These are phyloP conservation scores for Beauveria sp. DNA, from an alignment of 2,329 filamentous ascomycete genomes.

Conservation along the genomic window DNA sequence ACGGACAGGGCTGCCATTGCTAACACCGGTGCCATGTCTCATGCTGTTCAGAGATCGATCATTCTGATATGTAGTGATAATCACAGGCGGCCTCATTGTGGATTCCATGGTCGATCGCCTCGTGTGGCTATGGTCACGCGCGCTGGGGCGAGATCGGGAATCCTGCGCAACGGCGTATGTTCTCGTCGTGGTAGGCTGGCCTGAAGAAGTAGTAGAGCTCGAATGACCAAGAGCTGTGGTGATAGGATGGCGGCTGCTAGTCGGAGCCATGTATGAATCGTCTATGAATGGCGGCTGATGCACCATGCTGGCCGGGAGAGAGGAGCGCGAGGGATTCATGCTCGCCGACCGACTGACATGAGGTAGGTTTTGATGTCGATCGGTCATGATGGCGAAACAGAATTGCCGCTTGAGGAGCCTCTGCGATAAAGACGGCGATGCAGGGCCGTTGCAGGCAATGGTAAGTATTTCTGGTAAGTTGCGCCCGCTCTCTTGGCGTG, in stretches of 20 bases:
- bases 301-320: slow-evolving; percentile 43
- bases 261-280: slow-evolving; percentile 47
- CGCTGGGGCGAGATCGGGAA: slow-evolving; percentile 35
- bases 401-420: neutral
- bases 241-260: slow-evolving; percentile 26
- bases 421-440: neutral
- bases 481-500: neutral
- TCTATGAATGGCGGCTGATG: slow-evolving; percentile 44
- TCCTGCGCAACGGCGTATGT: slow-evolving; percentile 52
- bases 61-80: slow-evolving; percentile 47
- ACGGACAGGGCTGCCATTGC: slow-evolving; percentile 38
- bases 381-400: slow-evolving; percentile 30
- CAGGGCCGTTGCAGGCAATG: neutral
- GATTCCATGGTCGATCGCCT: slow-evolving; percentile 48
- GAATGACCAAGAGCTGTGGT: slow-evolving; percentile 27
- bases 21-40: slow-evolving; percentile 30
- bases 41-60: slow-evolving; percentile 31
- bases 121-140: slow-evolving; percentile 40
- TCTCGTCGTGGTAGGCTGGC: slow-evolving; percentile 38
- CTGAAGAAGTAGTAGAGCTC: slow-evolving; percentile 26
- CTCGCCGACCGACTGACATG: slow-evolving; percentile 37
- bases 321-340: slow-evolving; percentile 43
- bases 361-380: slow-evolving; percentile 36
- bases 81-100: slow-evolving; percentile 42
- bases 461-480: neutral